Evolutionary conservation across 805 yeast species (phyloP), one percentile per base, ranked within the genome.

Genomic region (Sugiyamaella chiloensis): DNA sequence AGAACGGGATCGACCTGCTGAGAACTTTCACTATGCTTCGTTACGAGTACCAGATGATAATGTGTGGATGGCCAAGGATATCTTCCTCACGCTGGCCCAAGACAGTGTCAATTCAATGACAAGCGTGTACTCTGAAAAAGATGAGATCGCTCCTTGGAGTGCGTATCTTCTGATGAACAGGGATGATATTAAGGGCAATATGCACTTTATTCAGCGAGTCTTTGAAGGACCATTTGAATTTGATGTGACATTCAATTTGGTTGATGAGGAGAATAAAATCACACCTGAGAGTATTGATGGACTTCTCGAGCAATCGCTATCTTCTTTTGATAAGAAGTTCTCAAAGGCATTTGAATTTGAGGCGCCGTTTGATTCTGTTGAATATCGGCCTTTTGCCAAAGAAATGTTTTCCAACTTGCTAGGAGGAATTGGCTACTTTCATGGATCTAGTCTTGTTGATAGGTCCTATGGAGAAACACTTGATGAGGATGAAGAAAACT

Each of bases 371-470:
- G 66, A 74, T 41, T 59, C 63, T 5, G 62, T 40, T 24, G 63
- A 40, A 47, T 73, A 81, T 57, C 59, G 63, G 24, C 55, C 57
- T 6, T 90, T 93, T 68, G 96, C 89, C 1, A 74, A 85, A 57
- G 90, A 87, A 56, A 71, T 88, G 34, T 60, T 91, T 7, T 85
- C 97, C 0, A 91, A 90, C 47, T 71, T 93, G 37, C 62, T 87
- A 48, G 99, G 97, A 17, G 98, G 98, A 11, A 75, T 93, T 44
- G 87, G 96, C 2, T 89, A 88, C 65, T 85, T 85, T 59, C 73
- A 86, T 59, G 98, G 99, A 27, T 85, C 81, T 44, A 86, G 84
- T 43, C 60, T 85, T 42, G 93, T 93, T 20, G 96, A 90, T 62
- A 71, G 95, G 55, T 72, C 74, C 4, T 79, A 87, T 0, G 70